A percentile compares a stretch with the other conserved stretches of the same genome.
Conservation (phyloP, 176 grass and related monocot species). For the Bolboschoenus planiculmis region DNA sequence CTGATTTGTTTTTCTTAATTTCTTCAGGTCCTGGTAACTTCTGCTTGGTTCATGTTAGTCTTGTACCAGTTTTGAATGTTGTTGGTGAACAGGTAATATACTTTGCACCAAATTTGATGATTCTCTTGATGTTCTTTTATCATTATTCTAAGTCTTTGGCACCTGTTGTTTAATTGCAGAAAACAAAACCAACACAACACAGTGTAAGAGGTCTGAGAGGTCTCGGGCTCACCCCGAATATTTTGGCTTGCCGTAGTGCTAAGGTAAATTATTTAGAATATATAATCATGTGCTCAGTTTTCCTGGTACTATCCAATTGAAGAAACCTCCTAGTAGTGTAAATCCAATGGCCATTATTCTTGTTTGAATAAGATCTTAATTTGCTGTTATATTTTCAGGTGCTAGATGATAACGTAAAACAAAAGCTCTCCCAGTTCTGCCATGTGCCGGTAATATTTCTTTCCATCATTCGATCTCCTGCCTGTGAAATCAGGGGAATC, state of each 20-base stretch:
- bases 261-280: conserved; percentile 38
- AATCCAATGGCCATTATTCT: no score
- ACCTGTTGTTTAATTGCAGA: conserved; percentile 40
- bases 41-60: conserved; percentile 94
- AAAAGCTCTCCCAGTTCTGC: conserved; percentile 88
- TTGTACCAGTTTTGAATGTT: conserved; percentile 88
- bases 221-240: conserved; percentile 88
- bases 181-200: conserved; percentile 99
- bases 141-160: conserved; percentile 9
- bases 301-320: no score
- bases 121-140: conserved; percentile 15
- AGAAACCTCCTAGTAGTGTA: no score
- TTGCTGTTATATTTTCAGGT: conserved; percentile 42
- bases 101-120: neutral
- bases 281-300: neutral
- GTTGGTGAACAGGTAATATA: conserved; percentile 92
- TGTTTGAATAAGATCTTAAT: conserved; percentile 7
- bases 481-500: neutral
- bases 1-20: conserved; percentile 12
- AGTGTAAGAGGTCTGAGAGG: conserved; percentile 87
- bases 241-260: conserved; percentile 84
- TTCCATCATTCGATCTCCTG: neutral
- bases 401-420: conserved; percentile 78
- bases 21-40: conserved; percentile 81
- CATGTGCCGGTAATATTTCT: conserved; percentile 61